phyloP scores from a whole-genome alignment of 2,329 filamentous ascomycete species.

The Botrytis byssoidea region DNA sequence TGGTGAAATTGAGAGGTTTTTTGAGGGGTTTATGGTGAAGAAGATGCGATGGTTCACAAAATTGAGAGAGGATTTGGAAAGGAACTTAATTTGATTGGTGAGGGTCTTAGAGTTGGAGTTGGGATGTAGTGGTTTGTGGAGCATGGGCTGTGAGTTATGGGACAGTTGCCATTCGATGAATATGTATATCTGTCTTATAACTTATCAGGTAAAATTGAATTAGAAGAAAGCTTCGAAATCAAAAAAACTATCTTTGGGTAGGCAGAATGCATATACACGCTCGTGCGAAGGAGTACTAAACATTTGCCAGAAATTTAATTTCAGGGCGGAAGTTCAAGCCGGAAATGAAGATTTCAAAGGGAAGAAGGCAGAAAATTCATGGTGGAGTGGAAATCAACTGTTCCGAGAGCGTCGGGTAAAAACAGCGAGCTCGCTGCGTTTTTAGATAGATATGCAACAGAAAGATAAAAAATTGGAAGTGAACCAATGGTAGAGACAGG shows the following conservation, averaged over 20 bases:
- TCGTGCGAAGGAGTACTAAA: no score
- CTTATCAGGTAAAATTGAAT: neutral
- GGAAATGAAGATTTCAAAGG: no score
- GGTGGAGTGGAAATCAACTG: neutral
- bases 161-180: neutral
- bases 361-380: no score
- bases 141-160: neutral
- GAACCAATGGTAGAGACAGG: neutral
- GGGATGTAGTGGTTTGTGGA: neutral
- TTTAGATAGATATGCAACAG: neutral
- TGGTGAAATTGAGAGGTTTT: conserved; percentile 24
- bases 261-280: neutral
- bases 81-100: neutral
- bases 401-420: no score
- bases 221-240: neutral
- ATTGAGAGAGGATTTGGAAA: no score
- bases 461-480: neutral
- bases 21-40: conserved; percentile 25
- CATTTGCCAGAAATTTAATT: no score
- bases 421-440: neutral
- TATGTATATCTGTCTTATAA: neutral
- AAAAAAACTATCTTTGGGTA: neutral
- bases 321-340: no score
- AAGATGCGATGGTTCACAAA: neutral
- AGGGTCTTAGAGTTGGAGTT: neutral